A percentile compares a stretch with the other conserved stretches of the same genome.
phyloP scores from a whole-genome alignment of 495 filamentous ascomycete genomes.

The Thozetella sp. region DNA sequence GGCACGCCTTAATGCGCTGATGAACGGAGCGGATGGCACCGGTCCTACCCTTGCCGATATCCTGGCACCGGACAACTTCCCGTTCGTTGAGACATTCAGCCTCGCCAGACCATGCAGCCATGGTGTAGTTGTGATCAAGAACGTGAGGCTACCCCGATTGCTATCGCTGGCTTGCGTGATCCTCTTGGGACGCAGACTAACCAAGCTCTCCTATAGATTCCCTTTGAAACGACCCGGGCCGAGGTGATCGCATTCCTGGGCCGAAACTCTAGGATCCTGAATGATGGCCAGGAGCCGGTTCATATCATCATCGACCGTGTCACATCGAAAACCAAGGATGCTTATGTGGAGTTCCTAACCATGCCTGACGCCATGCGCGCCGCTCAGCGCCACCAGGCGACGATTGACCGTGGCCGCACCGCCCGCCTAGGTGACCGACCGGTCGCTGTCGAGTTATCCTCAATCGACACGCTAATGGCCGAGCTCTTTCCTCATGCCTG shows the following conservation, averaged over 20 bases:
- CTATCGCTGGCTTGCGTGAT: too few species aligned
- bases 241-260: slow-evolving; percentile 73
- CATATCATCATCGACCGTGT: slow-evolving; percentile 86
- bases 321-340: slow-evolving; percentile 77
- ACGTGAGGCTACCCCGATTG: slow-evolving; percentile 24
- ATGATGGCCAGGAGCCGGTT: slow-evolving; percentile 59
- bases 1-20: slow-evolving; percentile 23
- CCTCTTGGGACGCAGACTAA: too few species aligned
- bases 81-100: slow-evolving; percentile 37
- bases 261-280: slow-evolving; percentile 61
- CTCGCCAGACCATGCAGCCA: slow-evolving; percentile 10
- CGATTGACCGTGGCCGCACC: slow-evolving; percentile 33
- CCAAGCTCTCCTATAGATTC: slow-evolving; percentile 56
- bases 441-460: slow-evolving; percentile 63
- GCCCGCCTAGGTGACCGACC: slow-evolving; percentile 65
- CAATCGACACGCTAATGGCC: slow-evolving; percentile 62
- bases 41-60: slow-evolving; percentile 27
- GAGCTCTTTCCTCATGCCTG: slow-evolving; percentile 72
- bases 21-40: slow-evolving; percentile 3
- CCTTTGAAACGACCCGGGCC: slow-evolving; percentile 64
- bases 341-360: slow-evolving; percentile 68
- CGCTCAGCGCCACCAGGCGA: slow-evolving; percentile 44
- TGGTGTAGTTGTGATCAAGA: slow-evolving; percentile 33
- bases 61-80: slow-evolving; percentile 31
- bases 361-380: slow-evolving; percentile 53